Conservation (phyloP, 495 filamentous ascomycete species). For the Cercophora newfieldiana region DNA sequence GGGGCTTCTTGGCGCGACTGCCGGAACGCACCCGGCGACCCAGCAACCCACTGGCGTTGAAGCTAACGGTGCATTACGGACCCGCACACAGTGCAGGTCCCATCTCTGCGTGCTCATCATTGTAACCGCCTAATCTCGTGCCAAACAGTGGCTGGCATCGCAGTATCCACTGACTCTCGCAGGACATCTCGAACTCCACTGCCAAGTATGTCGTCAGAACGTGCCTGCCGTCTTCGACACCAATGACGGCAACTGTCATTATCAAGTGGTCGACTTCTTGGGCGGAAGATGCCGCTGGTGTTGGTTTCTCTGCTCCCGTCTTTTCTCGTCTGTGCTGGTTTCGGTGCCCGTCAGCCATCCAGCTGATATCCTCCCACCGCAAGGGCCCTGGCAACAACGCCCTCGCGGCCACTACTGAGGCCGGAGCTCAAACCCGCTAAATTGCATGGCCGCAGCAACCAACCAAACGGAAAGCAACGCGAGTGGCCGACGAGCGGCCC, state of each 20-base stretch:
- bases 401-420: neutral
- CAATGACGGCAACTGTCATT: too few relatives aligned
- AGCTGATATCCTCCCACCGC: neutral
- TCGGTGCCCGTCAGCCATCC: neutral
- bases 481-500: constrained; percentile 4
- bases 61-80: neutral
- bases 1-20: neutral
- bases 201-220: too few relatives aligned
- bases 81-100: neutral
- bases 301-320: too few relatives aligned
- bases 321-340: too few relatives aligned
- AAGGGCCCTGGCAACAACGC: neutral
- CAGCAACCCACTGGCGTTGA: neutral
- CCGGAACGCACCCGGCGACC: constrained; percentile 11
- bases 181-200: too few relatives aligned
- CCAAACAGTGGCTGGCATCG: too few relatives aligned
- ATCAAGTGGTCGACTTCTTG: too few relatives aligned
- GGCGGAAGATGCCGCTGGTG: too few relatives aligned
- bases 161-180: neutral
- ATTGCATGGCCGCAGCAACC: neutral
- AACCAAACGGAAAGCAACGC: constrained; percentile 16
- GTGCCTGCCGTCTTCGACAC: too few relatives aligned
- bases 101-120: neutral
- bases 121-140: too few relatives aligned
- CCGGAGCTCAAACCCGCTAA: neutral